phyloP scores from a whole-genome alignment of 495 filamentous ascomycete species.

The Amphirosellinia nigrospora region DNA sequence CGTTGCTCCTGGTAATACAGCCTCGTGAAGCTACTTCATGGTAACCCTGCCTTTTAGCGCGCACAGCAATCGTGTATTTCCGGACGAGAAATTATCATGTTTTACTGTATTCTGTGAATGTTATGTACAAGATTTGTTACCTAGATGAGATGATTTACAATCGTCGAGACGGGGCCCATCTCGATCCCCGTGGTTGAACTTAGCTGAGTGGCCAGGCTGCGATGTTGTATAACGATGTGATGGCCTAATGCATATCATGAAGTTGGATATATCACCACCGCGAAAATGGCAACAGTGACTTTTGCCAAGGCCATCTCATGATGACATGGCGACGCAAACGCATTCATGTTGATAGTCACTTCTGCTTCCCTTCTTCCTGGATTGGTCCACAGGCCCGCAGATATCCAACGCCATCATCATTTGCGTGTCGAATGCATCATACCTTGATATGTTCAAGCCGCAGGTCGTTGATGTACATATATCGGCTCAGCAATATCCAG shows the following conservation, averaged over 20 bases:
- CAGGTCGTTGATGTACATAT: slow-evolving; percentile 96
- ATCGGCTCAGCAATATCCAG: slow-evolving; percentile 88
- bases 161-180: background rate
- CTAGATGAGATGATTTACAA: slow-evolving; percentile 4
- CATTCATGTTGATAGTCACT: background rate
- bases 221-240: background rate
- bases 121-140: slow-evolving; percentile 8
- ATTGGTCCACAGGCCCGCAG: background rate
- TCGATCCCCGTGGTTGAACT: background rate
- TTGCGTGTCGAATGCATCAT: slow-evolving; percentile 16
- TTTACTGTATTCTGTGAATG: slow-evolving; percentile 14
- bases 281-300: background rate
- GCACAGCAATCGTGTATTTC: background rate
- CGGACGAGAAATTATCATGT: background rate
- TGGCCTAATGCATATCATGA: background rate
- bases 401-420: background rate
- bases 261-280: background rate
- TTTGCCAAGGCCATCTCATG: background rate
- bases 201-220: background rate
- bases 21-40: background rate
- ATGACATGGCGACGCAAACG: background rate
- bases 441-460: slow-evolving; percentile 58
- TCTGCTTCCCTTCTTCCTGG: background rate
- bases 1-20: background rate
- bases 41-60: background rate